Evolutionary conservation across 1,284 basidiomycete genomes (phyloP).

Genomic region (Rhodotorula mucilaginosa): DNA sequence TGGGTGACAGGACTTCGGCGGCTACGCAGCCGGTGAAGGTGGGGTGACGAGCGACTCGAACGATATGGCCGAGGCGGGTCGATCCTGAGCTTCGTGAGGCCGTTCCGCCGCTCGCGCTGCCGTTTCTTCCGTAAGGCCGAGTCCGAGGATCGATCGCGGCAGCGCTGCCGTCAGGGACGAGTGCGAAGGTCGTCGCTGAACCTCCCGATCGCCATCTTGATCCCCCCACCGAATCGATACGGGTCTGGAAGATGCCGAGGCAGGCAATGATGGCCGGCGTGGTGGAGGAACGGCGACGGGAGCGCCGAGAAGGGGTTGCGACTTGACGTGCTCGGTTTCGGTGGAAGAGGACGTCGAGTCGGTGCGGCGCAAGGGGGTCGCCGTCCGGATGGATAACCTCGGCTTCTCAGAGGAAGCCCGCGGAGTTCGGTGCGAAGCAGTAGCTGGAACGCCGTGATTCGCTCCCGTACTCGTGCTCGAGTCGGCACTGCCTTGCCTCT

Average conservation of each 20-base stretch:
- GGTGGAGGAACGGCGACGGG: background rate
- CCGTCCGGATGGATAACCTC: background rate
- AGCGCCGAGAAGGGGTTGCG: background rate
- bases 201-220: background rate
- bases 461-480: background rate
- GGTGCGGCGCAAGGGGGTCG: background rate
- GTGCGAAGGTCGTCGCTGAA: background rate
- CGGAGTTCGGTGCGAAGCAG: background rate
- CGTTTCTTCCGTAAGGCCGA: background rate
- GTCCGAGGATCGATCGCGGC: background rate
- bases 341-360: background rate
- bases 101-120: no score
- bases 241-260: background rate
- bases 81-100: background rate
- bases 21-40: conserved; percentile 1
- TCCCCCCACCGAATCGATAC: conserved; percentile 13
- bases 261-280: conserved; percentile 1
- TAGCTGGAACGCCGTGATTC: no score
- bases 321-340: background rate
- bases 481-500: background rate
- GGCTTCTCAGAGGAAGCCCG: conserved; percentile 4
- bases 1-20: no score
- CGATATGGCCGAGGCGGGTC: background rate
- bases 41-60: conserved; percentile 18
- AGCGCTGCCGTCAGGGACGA: background rate